These are phyloP conservation scores for Cyberlindnera mississippiensis DNA, from an alignment of 805 yeast species.

Conservation along the genomic window DNA sequence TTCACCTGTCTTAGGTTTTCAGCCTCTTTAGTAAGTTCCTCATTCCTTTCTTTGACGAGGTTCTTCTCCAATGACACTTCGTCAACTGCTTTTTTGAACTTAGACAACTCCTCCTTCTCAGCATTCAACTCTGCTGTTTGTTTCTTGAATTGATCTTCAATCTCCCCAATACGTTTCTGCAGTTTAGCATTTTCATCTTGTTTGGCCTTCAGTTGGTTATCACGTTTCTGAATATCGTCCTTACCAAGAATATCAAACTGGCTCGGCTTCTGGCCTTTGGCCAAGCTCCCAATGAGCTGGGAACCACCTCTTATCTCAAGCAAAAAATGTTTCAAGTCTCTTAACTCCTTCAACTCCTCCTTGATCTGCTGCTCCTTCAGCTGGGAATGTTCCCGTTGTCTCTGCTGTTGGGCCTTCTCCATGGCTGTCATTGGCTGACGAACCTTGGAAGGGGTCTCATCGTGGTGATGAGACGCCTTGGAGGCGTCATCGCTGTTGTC, in stretches of 20 bases:
- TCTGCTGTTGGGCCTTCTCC: constrained; percentile 6
- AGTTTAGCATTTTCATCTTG: not conserved
- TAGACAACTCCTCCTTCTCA: not conserved
- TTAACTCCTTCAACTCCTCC: constrained; percentile 22
- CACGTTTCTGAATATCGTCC: not conserved
- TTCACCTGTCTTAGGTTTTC: too few relatives aligned
- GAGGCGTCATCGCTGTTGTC: constrained; percentile 10
- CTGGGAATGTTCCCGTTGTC: constrained; percentile 1
- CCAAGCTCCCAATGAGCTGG: not conserved
- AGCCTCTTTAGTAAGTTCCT: too few relatives aligned
- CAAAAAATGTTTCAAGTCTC: constrained; percentile 17
- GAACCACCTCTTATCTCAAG: constrained; percentile 12
- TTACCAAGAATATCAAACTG: constrained; percentile 4
- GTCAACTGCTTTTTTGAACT: not conserved
- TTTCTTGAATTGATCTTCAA: constrained; percentile 1
- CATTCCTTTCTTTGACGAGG: not conserved
- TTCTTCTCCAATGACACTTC: not conserved
- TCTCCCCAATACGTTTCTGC: not conserved
- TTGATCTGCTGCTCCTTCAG: constrained; percentile 1
- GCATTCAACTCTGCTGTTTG: not conserved
- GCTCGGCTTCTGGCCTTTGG: constrained; percentile 1
- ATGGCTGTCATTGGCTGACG: constrained; percentile 7
- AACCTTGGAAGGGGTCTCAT: constrained; percentile 25
- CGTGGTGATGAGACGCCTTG: constrained; percentile 8
- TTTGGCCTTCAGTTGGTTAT: not conserved